A percentile compares a stretch with the other conserved stretches of the same genome.
These are phyloP conservation scores for Diaporthe ampelina DNA, from an alignment of 2,329 filamentous ascomycete genomes.

Conservation along the genomic window DNA sequence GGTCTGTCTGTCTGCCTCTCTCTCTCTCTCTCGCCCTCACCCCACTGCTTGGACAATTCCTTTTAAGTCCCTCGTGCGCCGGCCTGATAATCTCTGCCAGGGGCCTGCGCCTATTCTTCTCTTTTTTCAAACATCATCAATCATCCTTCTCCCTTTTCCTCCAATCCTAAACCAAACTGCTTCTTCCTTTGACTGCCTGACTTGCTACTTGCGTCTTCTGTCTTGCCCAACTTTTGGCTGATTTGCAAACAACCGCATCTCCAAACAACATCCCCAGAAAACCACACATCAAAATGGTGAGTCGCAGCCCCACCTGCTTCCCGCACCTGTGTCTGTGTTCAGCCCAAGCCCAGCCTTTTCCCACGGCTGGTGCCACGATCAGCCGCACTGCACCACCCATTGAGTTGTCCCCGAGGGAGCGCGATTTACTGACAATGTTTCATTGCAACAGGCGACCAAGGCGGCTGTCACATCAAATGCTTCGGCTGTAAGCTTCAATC, in stretches of 20 bases:
- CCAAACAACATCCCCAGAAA: not conserved
- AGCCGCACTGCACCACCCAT: not conserved
- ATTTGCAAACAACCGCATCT: not conserved
- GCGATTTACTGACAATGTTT: conserved; percentile 16
- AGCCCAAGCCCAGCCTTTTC: not conserved
- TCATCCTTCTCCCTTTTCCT: not conserved
- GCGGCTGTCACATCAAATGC: conserved; percentile 25
- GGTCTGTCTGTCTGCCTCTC: too few species aligned
- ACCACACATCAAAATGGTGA: conserved; percentile 20
- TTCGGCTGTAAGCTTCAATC: conserved; percentile 16
- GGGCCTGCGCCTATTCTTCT: conserved; percentile 11
- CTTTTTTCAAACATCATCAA: conserved; percentile 16
- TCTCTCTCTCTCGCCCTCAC: not conserved
- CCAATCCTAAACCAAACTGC: not conserved
- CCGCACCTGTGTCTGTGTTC: not conserved
- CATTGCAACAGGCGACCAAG: conserved; percentile 23
- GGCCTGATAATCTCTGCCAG: conserved; percentile 17
- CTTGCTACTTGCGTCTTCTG: too few species aligned
- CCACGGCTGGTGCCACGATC: conserved; percentile 6
- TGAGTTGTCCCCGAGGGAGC: not conserved
- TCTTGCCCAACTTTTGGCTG: not conserved
- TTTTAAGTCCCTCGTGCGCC: conserved; percentile 26
- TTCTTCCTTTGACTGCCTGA: conserved; percentile 3
- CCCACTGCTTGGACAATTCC: conserved; percentile 22
- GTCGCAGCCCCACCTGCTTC: not conserved